Evolutionary conservation across 2,329 filamentous ascomycete genomes (phyloP), one percentile per base, ranked within the genome.

Genomic region (Neophaeococcomyces aloes): DNA sequence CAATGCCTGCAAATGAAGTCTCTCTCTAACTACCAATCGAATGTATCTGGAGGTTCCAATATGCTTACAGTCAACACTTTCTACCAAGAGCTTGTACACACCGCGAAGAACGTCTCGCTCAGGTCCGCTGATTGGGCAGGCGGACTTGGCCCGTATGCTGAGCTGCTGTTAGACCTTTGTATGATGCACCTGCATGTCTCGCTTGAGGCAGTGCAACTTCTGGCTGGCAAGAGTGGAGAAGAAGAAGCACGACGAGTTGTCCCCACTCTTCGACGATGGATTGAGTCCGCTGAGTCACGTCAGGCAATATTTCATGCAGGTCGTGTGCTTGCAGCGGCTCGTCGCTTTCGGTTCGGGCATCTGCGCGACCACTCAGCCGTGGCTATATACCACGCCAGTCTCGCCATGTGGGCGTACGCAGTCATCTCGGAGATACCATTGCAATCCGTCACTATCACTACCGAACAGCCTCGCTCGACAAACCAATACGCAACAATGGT

Each of bases 331-430:
- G 71, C 77, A 6, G 71, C 74, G 31, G 79, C 78, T 2, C 74
- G 71, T 53, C 48, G 63, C 37, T 72, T 79, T 37, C 70, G 75
- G 0, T 10, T 14, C 7, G 10, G n/a, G 3, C 17, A 13, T 14
- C 25, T 84, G 3, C 74, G 76, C 33, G 77, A 81, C 49, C 84
- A 85, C 57, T 75, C 77, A 48, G 79, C 80, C 0, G 74, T 85
- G 5, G 77, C 75, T 0, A 71, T 84, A 0, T 82, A 84, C 56
- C 81, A 85, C 56, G 79, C 78, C 3, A 71, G 74, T 10, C 65
- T 86, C 3, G 75, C 76, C 0, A 64, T 86, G 31, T 86, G 83
- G 83, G 74, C 74, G 0, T 83, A 81, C 51, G 78, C 79, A 1
- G 73, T 84, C 0, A 67, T 79, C 4, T 68, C 64, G 62, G 61